A percentile compares a stretch with the other conserved stretches of the same genome.
phyloP scores from a whole-genome alignment of 78 protist genomes.

The Andalucia godoyi region DNA sequence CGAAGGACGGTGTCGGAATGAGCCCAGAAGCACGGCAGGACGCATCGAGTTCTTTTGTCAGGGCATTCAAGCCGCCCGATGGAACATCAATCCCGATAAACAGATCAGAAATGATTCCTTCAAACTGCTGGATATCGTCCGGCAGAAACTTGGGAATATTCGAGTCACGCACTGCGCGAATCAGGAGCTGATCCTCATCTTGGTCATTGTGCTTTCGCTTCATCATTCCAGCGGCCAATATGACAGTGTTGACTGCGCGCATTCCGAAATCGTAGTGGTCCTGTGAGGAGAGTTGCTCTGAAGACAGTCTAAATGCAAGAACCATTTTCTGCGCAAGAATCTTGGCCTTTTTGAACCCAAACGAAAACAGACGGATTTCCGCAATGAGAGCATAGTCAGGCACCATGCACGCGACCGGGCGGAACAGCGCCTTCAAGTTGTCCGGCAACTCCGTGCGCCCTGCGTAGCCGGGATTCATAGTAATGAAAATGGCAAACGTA shows the following conservation, averaged over 20 bases:
- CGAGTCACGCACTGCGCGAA: slow-evolving; percentile 69
- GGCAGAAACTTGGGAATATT: slow-evolving; percentile 80
- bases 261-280: slow-evolving; percentile 80
- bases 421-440: slow-evolving; percentile 75
- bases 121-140: slow-evolving; percentile 53
- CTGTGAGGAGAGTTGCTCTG: slow-evolving; percentile 68
- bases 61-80: slow-evolving; percentile 9
- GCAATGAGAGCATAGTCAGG: slow-evolving; percentile 87
- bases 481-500: slow-evolving; percentile 56
- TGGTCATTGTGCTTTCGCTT: slow-evolving; percentile 32
- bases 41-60: neutral
- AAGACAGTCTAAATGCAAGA: slow-evolving; percentile 47
- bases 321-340: slow-evolving; percentile 42
- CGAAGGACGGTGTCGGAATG: slow-evolving; percentile 30
- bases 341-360: slow-evolving; percentile 50
- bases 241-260: slow-evolving; percentile 84
- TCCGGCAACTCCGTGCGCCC: slow-evolving; percentile 86
- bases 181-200: slow-evolving; percentile 57
- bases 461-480: slow-evolving; percentile 85
- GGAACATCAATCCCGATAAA: slow-evolving; percentile 34
- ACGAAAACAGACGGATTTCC: slow-evolving; percentile 73
- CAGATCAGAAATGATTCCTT: slow-evolving; percentile 49
- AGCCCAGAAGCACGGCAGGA: neutral
- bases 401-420: slow-evolving; percentile 81
- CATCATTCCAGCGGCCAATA: slow-evolving; percentile 63